Conservation (phyloP, 2,329 filamentous ascomycete species). For the Aphanocladium album region DNA sequence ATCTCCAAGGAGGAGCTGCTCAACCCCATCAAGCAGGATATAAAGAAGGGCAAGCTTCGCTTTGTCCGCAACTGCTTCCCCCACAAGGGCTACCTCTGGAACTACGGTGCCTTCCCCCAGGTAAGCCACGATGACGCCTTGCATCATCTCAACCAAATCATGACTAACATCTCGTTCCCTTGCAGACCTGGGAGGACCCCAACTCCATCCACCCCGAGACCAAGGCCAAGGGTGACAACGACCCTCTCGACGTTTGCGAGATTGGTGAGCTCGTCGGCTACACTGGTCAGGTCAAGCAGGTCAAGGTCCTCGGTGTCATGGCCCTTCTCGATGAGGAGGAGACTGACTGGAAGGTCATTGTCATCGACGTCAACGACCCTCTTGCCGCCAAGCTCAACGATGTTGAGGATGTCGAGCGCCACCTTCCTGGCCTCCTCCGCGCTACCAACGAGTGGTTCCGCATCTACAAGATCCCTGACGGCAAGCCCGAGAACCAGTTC, state of each 20-base stretch:
- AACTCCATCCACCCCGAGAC: constrained; percentile 95
- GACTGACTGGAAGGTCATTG: constrained; percentile 99
- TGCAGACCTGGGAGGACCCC: constrained; percentile 97
- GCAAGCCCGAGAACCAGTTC: constrained; percentile 99
- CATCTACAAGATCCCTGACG: constrained; percentile 99
- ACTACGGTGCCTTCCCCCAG: constrained; percentile 99
- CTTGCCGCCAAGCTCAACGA: constrained; percentile 95
- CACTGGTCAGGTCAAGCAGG: constrained; percentile 96
- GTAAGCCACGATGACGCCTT: constrained; percentile 43
- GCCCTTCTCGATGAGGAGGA: constrained; percentile 98
- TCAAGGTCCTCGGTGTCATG: constrained; percentile 99
- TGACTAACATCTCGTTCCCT: constrained; percentile 14
- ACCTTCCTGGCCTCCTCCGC: constrained; percentile 91
- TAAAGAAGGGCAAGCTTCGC: constrained; percentile 99
- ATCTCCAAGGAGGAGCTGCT: constrained; percentile 98
- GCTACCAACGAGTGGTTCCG: constrained; percentile 99
- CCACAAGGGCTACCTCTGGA: constrained; percentile 99
- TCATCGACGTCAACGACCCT: constrained; percentile 97
- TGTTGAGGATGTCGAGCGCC: constrained; percentile 97
- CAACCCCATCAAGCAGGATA: constrained; percentile 99
- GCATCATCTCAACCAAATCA: constrained; percentile 13
- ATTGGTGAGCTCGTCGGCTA: constrained; percentile 97
- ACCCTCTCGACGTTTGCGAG: constrained; percentile 98
- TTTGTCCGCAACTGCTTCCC: constrained; percentile 99
- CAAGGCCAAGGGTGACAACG: constrained; percentile 99